phyloP scores from a whole-genome alignment of 169 alveolate species.

The Cryptosporidium felis region DNA sequence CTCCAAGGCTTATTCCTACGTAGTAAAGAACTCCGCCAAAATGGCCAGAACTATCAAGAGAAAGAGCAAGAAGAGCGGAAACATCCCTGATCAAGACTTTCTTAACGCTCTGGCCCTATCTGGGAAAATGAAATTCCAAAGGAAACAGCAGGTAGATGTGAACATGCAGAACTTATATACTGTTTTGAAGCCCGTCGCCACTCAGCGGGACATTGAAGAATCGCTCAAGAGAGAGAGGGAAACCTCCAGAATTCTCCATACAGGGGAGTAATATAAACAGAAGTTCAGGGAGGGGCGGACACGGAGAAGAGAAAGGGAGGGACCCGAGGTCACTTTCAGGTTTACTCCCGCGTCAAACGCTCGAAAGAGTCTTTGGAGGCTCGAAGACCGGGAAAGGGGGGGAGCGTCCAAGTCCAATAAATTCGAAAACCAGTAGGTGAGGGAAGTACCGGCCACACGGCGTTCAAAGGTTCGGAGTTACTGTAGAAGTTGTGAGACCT shows the following conservation, averaged over 20 bases:
- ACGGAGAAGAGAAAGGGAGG: too few species aligned
- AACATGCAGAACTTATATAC: constrained; percentile 32
- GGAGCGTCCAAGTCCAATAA: too few species aligned
- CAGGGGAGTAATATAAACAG: constrained; percentile 1
- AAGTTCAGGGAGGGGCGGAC: too few species aligned
- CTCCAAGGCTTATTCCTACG: constrained; percentile 22
- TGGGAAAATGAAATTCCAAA: constrained; percentile 51
- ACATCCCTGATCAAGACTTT: constrained; percentile 21
- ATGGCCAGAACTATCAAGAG: constrained; percentile 59
- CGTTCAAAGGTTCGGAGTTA: too few species aligned
- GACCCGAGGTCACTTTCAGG: too few species aligned
- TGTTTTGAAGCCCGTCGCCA: constrained; percentile 57
- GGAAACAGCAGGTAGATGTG: constrained; percentile 27
- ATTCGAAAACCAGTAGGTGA: too few species aligned
- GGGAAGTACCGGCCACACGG: too few species aligned
- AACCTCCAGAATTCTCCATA: constrained; percentile 44
- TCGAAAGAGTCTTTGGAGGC: too few species aligned
- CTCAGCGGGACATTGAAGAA: constrained; percentile 66
- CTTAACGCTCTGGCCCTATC: constrained; percentile 25
- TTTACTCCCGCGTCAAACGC: too few species aligned
- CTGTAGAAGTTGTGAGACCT: too few species aligned
- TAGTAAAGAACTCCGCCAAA: constrained; percentile 36
- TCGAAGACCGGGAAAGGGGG: too few species aligned
- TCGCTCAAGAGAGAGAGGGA: constrained; percentile 48
- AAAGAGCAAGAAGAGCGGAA: constrained; percentile 43